phyloP scores from a whole-genome alignment of 345 rosid genomes.

The Draba incana region DNA sequence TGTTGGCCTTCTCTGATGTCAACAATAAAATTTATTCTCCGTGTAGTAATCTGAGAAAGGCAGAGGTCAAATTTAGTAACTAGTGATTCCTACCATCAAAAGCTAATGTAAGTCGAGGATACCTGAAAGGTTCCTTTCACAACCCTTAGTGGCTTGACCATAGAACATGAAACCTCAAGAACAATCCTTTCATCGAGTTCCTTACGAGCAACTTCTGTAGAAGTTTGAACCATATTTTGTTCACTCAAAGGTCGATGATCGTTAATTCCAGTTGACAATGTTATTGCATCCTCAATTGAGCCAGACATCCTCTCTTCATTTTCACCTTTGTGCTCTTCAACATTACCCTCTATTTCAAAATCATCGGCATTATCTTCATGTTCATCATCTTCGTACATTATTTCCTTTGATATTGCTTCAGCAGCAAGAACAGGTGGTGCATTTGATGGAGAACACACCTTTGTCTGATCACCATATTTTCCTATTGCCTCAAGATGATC shows the following conservation, averaged over 20 bases:
- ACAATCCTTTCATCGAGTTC: conserved; percentile 80
- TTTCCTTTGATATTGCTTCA: conserved; percentile 77
- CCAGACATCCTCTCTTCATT: conserved; percentile 49
- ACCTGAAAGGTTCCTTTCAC: conserved; percentile 92
- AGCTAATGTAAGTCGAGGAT: conserved; percentile 33
- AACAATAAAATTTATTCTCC: conserved; percentile 86
- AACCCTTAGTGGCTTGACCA: conserved; percentile 82
- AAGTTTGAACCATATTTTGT: conserved; percentile 52
- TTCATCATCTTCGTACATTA: conserved; percentile 73
- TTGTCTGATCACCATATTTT: conserved; percentile 59
- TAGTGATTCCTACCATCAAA: conserved; percentile 2
- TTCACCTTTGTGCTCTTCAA: conserved; percentile 47
- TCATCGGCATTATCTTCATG: conserved; percentile 53
- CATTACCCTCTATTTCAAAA: conserved; percentile 47
- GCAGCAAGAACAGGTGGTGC: conserved; percentile 66
- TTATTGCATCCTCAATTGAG: conserved; percentile 53
- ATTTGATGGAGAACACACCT: conserved; percentile 52
- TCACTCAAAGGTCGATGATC: conserved; percentile 58
- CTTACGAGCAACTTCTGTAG: conserved; percentile 61
- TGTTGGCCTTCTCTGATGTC: conserved; percentile 50
- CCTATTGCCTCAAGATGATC: conserved; percentile 78
- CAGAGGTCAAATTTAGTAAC: conserved; percentile 12
- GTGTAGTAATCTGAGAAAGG: conserved; percentile 69
- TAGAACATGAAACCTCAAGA: conserved; percentile 87
- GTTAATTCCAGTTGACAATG: conserved; percentile 45